A percentile compares a stretch with the other conserved stretches of the same genome.
Evolutionary conservation across 306 rosid genomes (phyloP).

Genomic region (Amphicarpaea edgeworthii): DNA sequence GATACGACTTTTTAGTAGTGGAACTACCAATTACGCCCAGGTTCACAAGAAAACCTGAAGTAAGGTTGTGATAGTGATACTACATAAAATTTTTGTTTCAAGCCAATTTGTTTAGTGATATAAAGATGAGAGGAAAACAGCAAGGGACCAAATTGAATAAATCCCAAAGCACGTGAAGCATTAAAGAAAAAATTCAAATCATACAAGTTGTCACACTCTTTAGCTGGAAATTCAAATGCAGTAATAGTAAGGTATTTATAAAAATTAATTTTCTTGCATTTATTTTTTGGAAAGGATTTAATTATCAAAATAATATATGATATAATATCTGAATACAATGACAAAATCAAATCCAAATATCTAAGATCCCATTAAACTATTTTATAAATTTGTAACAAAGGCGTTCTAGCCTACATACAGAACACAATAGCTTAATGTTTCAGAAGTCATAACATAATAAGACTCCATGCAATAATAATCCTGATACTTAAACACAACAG

Average conservation of each 20-base stretch:
- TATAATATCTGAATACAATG: conserved; percentile 35
- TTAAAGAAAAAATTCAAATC: conserved; percentile 14
- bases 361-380: conserved; percentile 1
- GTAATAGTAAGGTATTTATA: conserved; percentile 11
- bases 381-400: conserved; percentile 9
- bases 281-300: conserved; percentile 42
- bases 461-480: conserved; percentile 28
- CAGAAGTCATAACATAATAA: conserved; percentile 14
- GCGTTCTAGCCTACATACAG: neutral
- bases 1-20: conserved; percentile 9
- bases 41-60: conserved; percentile 39
- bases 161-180: conserved; percentile 28
- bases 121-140: conserved; percentile 24
- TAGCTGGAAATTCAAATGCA: conserved; percentile 15
- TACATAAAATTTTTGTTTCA: neutral
- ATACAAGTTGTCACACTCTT: conserved; percentile 22
- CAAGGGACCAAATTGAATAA: conserved; percentile 34
- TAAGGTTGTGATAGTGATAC: neutral
- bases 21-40: conserved; percentile 16
- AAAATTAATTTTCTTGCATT: conserved; percentile 13
- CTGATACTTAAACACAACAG: conserved; percentile 12
- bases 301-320: conserved; percentile 34
- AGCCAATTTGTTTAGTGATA: neutral
- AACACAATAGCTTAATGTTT: conserved; percentile 25
- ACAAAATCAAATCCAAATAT: conserved; percentile 36